phyloP scores from a whole-genome alignment of 176 grass and related monocot species.

The Echinochloa phyllopogon region DNA sequence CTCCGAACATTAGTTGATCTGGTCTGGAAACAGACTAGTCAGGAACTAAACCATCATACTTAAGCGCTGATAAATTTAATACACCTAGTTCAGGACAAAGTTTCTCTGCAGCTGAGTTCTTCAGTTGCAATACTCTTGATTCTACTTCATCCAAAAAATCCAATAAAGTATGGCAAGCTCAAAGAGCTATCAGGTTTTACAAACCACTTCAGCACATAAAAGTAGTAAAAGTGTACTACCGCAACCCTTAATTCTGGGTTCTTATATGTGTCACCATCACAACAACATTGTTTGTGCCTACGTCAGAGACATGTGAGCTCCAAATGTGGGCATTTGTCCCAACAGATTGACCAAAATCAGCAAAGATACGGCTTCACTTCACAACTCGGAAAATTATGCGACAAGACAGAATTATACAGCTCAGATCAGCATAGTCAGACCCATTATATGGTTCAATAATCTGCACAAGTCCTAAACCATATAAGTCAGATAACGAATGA shows the following conservation, averaged over 20 bases:
- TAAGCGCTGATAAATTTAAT: too few relatives aligned
- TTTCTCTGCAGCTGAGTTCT: too few relatives aligned
- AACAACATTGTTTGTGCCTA: background rate
- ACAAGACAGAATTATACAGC: slow-evolving; percentile 3
- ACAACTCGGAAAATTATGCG: background rate
- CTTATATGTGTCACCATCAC: background rate
- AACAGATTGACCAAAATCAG: slow-evolving; percentile 12
- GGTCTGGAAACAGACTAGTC: too few relatives aligned
- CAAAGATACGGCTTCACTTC: background rate
- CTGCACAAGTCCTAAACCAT: too few relatives aligned
- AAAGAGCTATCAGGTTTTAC: background rate
- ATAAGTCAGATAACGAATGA: too few relatives aligned
- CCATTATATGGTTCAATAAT: too few relatives aligned
- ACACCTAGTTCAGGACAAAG: too few relatives aligned
- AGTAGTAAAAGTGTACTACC: background rate
- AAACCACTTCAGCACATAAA: background rate
- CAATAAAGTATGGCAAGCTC: background rate
- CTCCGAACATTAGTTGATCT: too few relatives aligned
- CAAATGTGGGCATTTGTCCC: background rate
- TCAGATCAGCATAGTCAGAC: background rate
- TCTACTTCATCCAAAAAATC: too few relatives aligned
- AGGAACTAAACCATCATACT: too few relatives aligned
- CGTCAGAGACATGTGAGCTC: background rate
- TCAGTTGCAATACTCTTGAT: too few relatives aligned
- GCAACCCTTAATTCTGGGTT: background rate